Conservation (phyloP, 1,284 basidiomycete genomes). For the Prillingera fragicola region DNA sequence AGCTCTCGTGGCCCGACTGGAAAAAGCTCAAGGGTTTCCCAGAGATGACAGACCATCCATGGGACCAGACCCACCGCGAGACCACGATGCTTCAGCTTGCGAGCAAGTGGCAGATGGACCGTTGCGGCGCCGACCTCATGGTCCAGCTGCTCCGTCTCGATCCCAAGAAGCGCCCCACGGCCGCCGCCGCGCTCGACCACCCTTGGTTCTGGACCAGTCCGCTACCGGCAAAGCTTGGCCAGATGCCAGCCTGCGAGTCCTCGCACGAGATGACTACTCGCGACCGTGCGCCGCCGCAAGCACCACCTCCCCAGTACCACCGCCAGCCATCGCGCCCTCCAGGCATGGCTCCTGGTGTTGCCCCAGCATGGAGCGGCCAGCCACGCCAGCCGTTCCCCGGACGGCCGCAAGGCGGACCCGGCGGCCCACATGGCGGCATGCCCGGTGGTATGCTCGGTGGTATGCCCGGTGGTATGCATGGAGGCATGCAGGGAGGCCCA, state of each 20-base stretch:
- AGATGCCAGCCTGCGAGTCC: conserved; percentile 47
- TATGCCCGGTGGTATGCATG: no score
- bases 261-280: conserved; percentile 42
- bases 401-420: conserved; percentile 1
- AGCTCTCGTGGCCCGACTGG: conserved; percentile 69
- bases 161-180: conserved; percentile 53
- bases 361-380: conserved; percentile 3
- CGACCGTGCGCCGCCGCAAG: conserved; percentile 4
- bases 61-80: conserved; percentile 31
- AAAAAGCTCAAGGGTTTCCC: conserved; percentile 72
- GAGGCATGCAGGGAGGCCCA: no score
- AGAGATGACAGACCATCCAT: conserved; percentile 50
- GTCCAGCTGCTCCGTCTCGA: conserved; percentile 52
- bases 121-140: conserved; percentile 45
- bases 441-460: no score
- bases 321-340: no score
- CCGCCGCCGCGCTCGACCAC: conserved; percentile 51
- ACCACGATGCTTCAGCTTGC: conserved; percentile 23
- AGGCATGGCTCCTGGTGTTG: no score
- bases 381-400: neutral
- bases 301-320: conserved; percentile 1
- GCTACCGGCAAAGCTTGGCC: conserved; percentile 71
- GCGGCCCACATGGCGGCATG: conserved; percentile 3
- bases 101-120: conserved; percentile 37
- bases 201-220: conserved; percentile 70